These are phyloP conservation scores for Nymphaea colorata DNA, from an alignment of 164 flowering plant genomes.

Conservation along the genomic window DNA sequence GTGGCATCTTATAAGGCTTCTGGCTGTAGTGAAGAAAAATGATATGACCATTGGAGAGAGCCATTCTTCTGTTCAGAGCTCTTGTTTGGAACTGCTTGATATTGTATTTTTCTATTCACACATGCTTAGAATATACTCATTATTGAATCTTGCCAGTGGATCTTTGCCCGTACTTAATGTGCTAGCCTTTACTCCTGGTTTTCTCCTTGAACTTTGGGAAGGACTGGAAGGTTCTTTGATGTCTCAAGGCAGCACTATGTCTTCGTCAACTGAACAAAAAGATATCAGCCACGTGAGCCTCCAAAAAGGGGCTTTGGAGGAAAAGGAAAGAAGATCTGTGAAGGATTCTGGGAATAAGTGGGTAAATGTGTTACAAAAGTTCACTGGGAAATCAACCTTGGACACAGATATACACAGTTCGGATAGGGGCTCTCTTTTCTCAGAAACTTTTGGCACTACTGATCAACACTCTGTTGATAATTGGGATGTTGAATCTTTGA, in stretches of 20 bases:
- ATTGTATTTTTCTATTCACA: conserved; percentile 55
- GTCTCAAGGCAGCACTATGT: conserved; percentile 12
- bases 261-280: neutral
- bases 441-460: conserved; percentile 5
- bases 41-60: conserved; percentile 4
- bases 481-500: conserved; percentile 73
- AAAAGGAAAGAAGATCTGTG: conserved; percentile 28
- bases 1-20: conserved; percentile 74
- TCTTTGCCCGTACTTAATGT: conserved; percentile 74
- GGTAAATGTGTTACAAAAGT: conserved; percentile 55
- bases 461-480: conserved; percentile 25
- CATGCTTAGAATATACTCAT: conserved; percentile 65
- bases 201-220: conserved; percentile 54
- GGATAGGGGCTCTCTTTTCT: conserved; percentile 7
- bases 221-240: conserved; percentile 45
- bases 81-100: conserved; percentile 39
- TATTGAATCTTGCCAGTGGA: conserved; percentile 44
- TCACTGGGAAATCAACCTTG: conserved; percentile 53
- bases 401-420: conserved; percentile 20
- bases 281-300: conserved; percentile 14
- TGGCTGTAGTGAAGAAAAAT: conserved; percentile 26
- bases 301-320: conserved; percentile 17
- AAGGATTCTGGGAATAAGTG: conserved; percentile 62
- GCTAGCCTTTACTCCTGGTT: conserved; percentile 88
- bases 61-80: conserved; percentile 3